Percentiles rank a stretch among this genome's conserved stretches.
These are phyloP conservation scores for Odontarrhena argentea DNA, from an alignment of 345 rosid species.

Conservation along the genomic window DNA sequence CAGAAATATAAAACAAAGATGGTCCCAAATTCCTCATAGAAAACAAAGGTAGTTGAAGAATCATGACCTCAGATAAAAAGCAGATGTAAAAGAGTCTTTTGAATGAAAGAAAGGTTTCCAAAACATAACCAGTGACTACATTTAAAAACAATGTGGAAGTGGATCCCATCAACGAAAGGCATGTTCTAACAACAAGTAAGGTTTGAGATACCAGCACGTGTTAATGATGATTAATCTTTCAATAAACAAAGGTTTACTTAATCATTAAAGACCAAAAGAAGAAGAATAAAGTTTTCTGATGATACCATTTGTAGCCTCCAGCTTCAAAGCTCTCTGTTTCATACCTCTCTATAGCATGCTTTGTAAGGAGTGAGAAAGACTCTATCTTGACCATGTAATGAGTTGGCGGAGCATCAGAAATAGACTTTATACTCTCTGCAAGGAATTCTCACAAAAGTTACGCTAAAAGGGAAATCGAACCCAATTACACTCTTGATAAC, in stretches of 20 bases:
- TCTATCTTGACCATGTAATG: conserved; percentile 59
- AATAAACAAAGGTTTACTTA: not conserved
- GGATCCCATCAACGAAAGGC: conserved; percentile 20
- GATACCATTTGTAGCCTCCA: conserved; percentile 72
- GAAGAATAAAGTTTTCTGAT: conserved; percentile 3
- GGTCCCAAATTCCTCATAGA: conserved; percentile 22
- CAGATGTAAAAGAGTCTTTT: not conserved
- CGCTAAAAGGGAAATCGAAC: not conserved
- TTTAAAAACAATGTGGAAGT: not conserved
- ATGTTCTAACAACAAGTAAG: conserved; percentile 5
- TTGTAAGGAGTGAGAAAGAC: conserved; percentile 50
- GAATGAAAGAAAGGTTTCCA: conserved; percentile 8
- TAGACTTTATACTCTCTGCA: conserved; percentile 47
- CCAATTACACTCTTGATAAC: not conserved
- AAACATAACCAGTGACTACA: conserved; percentile 13
- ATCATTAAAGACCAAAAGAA: not conserved
- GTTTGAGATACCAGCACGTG: conserved; percentile 18
- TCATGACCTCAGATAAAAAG: not conserved
- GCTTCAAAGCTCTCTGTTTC: conserved; percentile 71
- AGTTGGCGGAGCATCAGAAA: conserved; percentile 53
- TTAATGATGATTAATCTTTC: conserved; percentile 18
- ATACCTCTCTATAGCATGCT: conserved; percentile 51
- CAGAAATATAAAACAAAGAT: conserved; percentile 8
- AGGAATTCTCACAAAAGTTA: conserved; percentile 20
- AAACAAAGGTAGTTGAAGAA: conserved; percentile 4